Base-by-base conservation (phyloP, 352 stramenopile genomes). In the Paralagenidium karlingii region DNA sequence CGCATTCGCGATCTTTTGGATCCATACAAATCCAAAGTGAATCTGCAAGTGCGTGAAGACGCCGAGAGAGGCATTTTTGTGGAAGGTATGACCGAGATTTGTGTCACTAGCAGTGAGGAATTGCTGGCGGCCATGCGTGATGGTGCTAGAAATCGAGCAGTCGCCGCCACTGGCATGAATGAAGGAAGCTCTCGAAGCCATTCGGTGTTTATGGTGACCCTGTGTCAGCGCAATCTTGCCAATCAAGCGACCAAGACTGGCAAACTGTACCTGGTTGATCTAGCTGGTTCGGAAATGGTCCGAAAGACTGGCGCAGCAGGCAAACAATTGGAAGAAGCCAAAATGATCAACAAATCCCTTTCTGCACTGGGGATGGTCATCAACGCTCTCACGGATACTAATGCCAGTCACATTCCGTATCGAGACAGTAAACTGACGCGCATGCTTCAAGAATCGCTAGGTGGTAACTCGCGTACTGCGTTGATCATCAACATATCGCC, bases 261-360 rank as follows among this genome's bases (percentile, higher is more conserved):
- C 22, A 96, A 96, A 47, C 54, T 97, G 22, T 93, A 89, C 40
- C 50, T 97, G 2, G 91, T 97, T 12, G 91, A 97, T 63, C 60
- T 97, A 40, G 91, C 91, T 3, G 90, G 90, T 5, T 95, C 79
- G 7, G 90, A 97, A 51, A 96, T 95, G 81, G 83, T 97, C 10
- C 76, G 88, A 22, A 97, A 97, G 68, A 96, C 88, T 3, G 65
- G 68, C 0, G 80, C 85, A 15, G 85, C 77, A 7, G 90, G 90
- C 5, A 77, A 88, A 16, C 77, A 91, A 38, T 68, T 97, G 11
- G 88, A 97, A 51, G 91, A 98, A 45, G 90, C 91, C 19, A 97
- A 97, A 62, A 97, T 80, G 26, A 98, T 98, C 51, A 98, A 98
- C 66, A 95, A 95, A 46, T 96, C 82, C 20, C 68, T 97, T 1